Base-by-base conservation (phyloP, 2,329 filamentous ascomycete genomes). In the Metarhizium sp. region DNA sequence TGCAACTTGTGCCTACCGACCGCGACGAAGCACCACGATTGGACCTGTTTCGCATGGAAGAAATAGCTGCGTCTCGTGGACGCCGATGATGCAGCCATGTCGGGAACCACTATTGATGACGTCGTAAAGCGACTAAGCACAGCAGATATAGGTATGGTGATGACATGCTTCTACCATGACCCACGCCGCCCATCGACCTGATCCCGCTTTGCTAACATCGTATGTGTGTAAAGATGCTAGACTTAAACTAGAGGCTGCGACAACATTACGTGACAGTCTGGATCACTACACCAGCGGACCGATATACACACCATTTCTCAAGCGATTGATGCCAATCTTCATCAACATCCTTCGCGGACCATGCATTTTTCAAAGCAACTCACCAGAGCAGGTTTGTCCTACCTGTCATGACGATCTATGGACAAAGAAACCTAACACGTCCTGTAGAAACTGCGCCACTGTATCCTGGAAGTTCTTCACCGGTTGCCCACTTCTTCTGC, bases 401-500 rank as follows among this genome's bases (percentile, higher is more conserved):
- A 16, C 25, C 7, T 8, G 16, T 7, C 45, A 30, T 48, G 2
- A 16, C 2, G 7, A 20, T 18, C 11, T 20, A n/a, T 16, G 16
- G 29, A 8, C 38, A 16, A 2, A 7, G 34, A 14, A 47, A 50
- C 50, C 63, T 68, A 56, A 69, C 54, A 2, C 13, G 2, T 6
- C 10, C 18, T 55, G 45, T 62, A 90, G 85, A 95, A 91, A 82
- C 77, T 99, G 61, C 90, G 94, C 60, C 94, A 94, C 69, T 95
- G 88, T 69, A 82, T 95, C 51, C 86, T 99, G 62, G 95, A 99
- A 72, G 96, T 96, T 62, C 78, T 99, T 34, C 91, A 97, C 71
- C 85, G 94, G 60, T 73, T 99, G 49, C 84, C 84, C 6, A 78
- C 91, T 71, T 63, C 85, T 76, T 79, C 76, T n/a, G 83, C 79